Conservation (phyloP, 2,329 filamentous ascomycete species). For the Phialophora expanda region DNA sequence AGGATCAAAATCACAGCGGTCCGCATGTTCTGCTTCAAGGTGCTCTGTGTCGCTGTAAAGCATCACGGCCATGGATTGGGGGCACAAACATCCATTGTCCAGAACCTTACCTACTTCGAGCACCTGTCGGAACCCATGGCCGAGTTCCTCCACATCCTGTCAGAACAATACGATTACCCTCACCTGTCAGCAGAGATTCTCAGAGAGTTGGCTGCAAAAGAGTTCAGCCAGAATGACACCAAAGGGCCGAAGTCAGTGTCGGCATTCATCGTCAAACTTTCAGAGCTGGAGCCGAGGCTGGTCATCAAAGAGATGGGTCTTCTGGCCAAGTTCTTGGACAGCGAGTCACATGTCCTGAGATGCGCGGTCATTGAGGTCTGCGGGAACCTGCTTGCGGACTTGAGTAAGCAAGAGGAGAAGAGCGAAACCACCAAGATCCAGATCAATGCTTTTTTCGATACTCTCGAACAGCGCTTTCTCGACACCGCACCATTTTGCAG, state of each 20-base stretch:
- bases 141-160: constrained; percentile 92
- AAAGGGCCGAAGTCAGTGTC: constrained; percentile 96
- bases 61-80: constrained; percentile 97
- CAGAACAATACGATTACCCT: constrained; percentile 96
- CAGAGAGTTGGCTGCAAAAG: constrained; percentile 92
- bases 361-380: constrained; percentile 96
- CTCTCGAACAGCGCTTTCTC: constrained; percentile 92
- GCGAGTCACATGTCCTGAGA: constrained; percentile 92
- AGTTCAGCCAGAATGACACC: constrained; percentile 96
- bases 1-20: constrained; percentile 86
- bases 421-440: constrained; percentile 93
- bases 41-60: constrained; percentile 94
- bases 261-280: constrained; percentile 88
- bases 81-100: constrained; percentile 96
- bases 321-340: constrained; percentile 91
- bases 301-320: constrained; percentile 98
- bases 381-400: constrained; percentile 88
- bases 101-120: constrained; percentile 97
- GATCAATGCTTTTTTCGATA: constrained; percentile 95
- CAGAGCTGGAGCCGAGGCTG: constrained; percentile 84
- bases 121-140: constrained; percentile 99
- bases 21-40: constrained; percentile 96
- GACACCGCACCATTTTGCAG: constrained; percentile 97
- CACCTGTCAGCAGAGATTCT: constrained; percentile 93
- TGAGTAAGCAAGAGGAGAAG: constrained; percentile 88